These are phyloP conservation scores for Agastache rugosa DNA, from an alignment of 257 asterid genomes.

Conservation along the genomic window DNA sequence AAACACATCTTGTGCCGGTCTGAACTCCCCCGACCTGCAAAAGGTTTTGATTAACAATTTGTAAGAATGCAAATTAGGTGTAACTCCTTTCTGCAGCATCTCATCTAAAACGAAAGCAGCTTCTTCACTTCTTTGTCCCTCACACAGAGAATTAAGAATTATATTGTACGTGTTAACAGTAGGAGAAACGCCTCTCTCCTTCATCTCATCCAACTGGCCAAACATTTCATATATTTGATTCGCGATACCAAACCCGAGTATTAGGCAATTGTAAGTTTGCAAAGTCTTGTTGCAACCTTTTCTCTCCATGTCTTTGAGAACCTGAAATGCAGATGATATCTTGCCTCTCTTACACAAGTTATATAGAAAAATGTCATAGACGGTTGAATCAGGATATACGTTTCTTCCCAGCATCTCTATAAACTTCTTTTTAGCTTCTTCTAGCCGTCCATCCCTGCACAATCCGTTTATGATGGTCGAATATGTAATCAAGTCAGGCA, in stretches of 20 bases:
- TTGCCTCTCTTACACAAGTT: slow-evolving; percentile 79
- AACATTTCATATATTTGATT: slow-evolving; percentile 86
- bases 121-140: slow-evolving; percentile 82
- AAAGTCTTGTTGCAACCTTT: slow-evolving; percentile 81
- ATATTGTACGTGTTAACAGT: slow-evolving; percentile 72
- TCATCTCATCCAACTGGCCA: slow-evolving; percentile 91
- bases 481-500: slow-evolving; percentile 88
- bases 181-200: slow-evolving; percentile 81
- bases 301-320: slow-evolving; percentile 93
- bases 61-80: slow-evolving; percentile 67
- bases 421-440: slow-evolving; percentile 81
- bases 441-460: slow-evolving; percentile 80
- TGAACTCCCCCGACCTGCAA: slow-evolving; percentile 86
- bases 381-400: slow-evolving; percentile 72
- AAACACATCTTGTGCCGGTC: slow-evolving; percentile 87
- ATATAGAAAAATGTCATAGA: slow-evolving; percentile 69
- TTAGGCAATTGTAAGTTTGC: slow-evolving; percentile 78
- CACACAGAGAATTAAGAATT: slow-evolving; percentile 69
- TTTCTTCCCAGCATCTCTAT: slow-evolving; percentile 81
- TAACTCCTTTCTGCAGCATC: slow-evolving; percentile 74
- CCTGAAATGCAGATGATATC: slow-evolving; percentile 91
- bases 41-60: slow-evolving; percentile 68
- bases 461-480: slow-evolving; percentile 75
- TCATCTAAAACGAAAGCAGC: slow-evolving; percentile 77
- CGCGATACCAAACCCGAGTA: slow-evolving; percentile 67